These are phyloP conservation scores for Dichotomopilus funicola DNA, from an alignment of 2,329 filamentous ascomycete species.

Conservation along the genomic window DNA sequence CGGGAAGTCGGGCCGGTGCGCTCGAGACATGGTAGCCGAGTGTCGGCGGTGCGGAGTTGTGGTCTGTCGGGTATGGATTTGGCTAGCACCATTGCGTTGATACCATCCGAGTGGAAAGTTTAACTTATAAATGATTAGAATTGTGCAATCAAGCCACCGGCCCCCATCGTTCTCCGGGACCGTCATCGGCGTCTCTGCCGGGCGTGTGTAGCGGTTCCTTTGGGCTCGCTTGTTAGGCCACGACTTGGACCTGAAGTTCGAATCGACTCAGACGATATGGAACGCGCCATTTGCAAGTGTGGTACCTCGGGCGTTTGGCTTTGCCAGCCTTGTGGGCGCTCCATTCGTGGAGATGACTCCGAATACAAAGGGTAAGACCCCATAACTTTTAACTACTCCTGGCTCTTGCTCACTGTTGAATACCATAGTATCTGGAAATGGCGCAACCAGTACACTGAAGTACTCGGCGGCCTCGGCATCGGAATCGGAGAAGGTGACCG, in stretches of 20 bases:
- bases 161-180: constrained; percentile 57
- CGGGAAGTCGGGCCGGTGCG: constrained; percentile 71
- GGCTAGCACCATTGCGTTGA: neutral
- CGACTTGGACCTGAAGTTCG: constrained; percentile 39
- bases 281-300: constrained; percentile 48
- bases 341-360: constrained; percentile 54
- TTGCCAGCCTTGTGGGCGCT: constrained; percentile 74
- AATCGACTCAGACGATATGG: constrained; percentile 50
- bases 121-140: constrained; percentile 52
- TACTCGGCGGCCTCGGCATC: constrained; percentile 72
- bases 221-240: constrained; percentile 48
- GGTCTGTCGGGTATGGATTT: constrained; percentile 67
- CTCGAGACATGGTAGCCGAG: constrained; percentile 77
- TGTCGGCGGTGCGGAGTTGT: constrained; percentile 72
- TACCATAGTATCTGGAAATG: constrained; percentile 69
- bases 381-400: neutral
- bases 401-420: neutral
- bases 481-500: constrained; percentile 84
- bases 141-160: constrained; percentile 78
- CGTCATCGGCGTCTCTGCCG: constrained; percentile 77
- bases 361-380: constrained; percentile 49
- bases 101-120: neutral
- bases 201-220: constrained; percentile 65
- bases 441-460: constrained; percentile 77
- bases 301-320: constrained; percentile 64